Percentiles rank a stretch among this genome's conserved stretches.
Evolutionary conservation across 192 early-diverging fungal genomes (phyloP).

Genomic region (Mortierella antarctica): DNA sequence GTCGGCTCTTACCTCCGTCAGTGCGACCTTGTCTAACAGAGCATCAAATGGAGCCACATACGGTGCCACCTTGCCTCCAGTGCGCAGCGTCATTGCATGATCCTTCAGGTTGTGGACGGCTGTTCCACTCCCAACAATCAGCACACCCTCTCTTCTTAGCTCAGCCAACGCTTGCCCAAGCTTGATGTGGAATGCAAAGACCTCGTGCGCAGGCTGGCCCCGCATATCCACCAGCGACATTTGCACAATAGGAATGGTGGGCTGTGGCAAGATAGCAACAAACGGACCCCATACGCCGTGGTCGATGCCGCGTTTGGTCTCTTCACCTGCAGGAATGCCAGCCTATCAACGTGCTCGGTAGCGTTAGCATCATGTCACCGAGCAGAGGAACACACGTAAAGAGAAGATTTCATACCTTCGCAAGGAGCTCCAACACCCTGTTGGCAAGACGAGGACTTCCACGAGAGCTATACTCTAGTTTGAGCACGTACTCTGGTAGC

Average conservation of each 20-base stretch:
- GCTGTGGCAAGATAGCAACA: slow-evolving; percentile 67
- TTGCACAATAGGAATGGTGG: slow-evolving; percentile 72
- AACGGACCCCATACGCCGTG: slow-evolving; percentile 80
- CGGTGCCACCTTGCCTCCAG: slow-evolving; percentile 45
- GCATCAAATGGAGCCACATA: slow-evolving; percentile 70
- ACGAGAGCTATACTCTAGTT: no score
- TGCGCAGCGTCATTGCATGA: slow-evolving; percentile 42
- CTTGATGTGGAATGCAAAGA: slow-evolving; percentile 63
- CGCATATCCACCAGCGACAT: slow-evolving; percentile 65
- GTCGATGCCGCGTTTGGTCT: slow-evolving; percentile 70
- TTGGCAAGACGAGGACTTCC: no score
- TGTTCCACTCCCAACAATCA: slow-evolving; percentile 74
- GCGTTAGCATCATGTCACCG: no score
- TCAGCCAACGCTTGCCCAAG: slow-evolving; percentile 61
- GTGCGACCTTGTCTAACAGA: slow-evolving; percentile 59
- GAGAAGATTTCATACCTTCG: no score
- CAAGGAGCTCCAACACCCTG: no score
- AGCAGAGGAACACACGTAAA: no score
- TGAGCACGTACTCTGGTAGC: no score
- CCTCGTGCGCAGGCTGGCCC: slow-evolving; percentile 53
- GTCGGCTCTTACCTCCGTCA: slow-evolving; percentile 18
- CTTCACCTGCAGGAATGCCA: slow-evolving; percentile 53
- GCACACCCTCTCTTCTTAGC: slow-evolving; percentile 65
- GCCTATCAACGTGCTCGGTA: slow-evolving; percentile 27
- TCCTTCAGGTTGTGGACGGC: slow-evolving; percentile 75